Evolutionary conservation across 805 yeast genomes (phyloP).

Genomic region (Sugiyamaella chiloensis): DNA sequence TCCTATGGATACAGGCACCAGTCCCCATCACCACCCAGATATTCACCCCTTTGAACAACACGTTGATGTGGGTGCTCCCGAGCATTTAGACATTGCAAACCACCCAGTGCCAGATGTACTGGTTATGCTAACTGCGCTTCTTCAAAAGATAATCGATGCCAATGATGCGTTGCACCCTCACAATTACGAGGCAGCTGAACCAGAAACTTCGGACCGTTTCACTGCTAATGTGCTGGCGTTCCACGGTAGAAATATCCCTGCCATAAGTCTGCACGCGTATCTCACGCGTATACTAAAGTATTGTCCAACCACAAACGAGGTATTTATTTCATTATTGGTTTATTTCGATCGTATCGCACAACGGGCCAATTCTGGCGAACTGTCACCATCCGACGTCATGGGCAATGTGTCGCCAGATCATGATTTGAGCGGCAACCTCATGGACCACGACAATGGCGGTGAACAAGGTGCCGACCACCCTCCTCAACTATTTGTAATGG

Average conservation of each 20-base stretch:
- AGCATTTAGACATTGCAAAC: conserved; percentile 63
- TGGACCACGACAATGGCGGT: conserved; percentile 6
- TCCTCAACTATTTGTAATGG: conserved; percentile 82
- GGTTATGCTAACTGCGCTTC: conserved; percentile 77
- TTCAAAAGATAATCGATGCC: conserved; percentile 84
- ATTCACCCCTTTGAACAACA: too few species aligned
- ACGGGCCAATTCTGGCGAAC: conserved; percentile 51
- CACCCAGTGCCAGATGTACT: conserved; percentile 79
- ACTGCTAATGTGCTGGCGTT: conserved; percentile 64
- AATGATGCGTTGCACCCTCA: conserved; percentile 81
- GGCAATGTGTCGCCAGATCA: not conserved
- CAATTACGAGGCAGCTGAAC: conserved; percentile 41
- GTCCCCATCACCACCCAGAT: conserved; percentile 1
- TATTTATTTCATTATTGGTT: conserved; percentile 81
- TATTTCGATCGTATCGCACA: conserved; percentile 93
- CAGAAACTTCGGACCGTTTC: conserved; percentile 25
- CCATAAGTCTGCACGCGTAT: conserved; percentile 88
- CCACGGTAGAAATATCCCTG: conserved; percentile 95
- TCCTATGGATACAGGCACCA: not conserved
- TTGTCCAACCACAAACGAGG: conserved; percentile 98
- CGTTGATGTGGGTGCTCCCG: not conserved
- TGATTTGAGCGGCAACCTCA: not conserved
- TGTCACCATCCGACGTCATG: conserved; percentile 10
- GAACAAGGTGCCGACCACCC: conserved; percentile 10
- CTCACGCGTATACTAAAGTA: conserved; percentile 86